Conservation (phyloP, 148 eudicot genomes). For the Salicornia ramosissima region DNA sequence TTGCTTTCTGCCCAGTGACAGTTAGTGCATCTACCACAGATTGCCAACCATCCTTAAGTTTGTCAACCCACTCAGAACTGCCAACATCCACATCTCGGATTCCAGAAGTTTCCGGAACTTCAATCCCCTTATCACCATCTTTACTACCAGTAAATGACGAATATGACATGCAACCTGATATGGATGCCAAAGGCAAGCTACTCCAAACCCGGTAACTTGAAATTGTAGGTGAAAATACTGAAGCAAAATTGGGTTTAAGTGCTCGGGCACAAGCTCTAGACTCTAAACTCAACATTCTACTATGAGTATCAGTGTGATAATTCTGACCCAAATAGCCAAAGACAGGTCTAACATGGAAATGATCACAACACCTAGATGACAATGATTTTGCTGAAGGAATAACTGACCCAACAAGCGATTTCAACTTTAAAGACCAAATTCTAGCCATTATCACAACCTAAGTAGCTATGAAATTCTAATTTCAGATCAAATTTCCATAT, state of each 20-base stretch:
- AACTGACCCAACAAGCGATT: conserved; percentile 31
- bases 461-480: not conserved
- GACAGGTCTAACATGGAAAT: conserved; percentile 29
- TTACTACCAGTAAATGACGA: conserved; percentile 45
- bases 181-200: conserved; percentile 25
- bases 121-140: conserved; percentile 37
- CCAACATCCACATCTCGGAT: conserved; percentile 37
- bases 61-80: conserved; percentile 50
- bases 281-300: conserved; percentile 21
- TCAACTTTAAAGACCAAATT: conserved; percentile 44
- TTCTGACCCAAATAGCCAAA: conserved; percentile 26
- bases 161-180: conserved; percentile 36
- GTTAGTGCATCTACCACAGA: conserved; percentile 47
- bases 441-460: conserved; percentile 41
- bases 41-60: conserved; percentile 54
- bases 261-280: conserved; percentile 22
- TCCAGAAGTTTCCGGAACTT: conserved; percentile 38
- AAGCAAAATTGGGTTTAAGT: conserved; percentile 21
- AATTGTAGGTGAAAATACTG: conserved; percentile 33
- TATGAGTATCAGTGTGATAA: conserved; percentile 26
- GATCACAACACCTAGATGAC: conserved; percentile 12
- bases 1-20: conserved; percentile 50
- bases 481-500: not conserved
- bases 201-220: conserved; percentile 24
- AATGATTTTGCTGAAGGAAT: too few species aligned